Evolutionary conservation across 208 protist species (phyloP).

Genomic region (Trichomonas gallinae): DNA sequence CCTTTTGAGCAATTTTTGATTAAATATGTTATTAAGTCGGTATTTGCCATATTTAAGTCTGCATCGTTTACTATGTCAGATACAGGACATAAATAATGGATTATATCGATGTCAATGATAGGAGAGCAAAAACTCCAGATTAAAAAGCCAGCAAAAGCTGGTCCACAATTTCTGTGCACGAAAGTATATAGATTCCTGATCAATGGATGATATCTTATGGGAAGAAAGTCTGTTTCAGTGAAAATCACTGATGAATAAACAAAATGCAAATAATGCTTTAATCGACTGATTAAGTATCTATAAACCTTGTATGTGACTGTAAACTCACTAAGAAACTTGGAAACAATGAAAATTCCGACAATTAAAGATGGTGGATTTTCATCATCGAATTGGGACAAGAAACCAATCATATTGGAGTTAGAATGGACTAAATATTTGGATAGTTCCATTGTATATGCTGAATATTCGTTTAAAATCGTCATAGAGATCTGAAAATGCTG

Average conservation of each 20-base stretch:
- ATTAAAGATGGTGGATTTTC: not conserved
- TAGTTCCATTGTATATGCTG: not conserved
- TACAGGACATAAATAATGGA: not conserved
- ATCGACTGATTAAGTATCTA: not conserved
- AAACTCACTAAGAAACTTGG: not conserved
- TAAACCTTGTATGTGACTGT: not conserved
- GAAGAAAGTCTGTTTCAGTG: not conserved
- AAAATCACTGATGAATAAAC: not conserved
- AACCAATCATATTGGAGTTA: not conserved
- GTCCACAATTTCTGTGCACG: not conserved
- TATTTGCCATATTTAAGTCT: not conserved
- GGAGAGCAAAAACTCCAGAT: not conserved
- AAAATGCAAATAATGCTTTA: not conserved
- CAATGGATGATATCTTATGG: not conserved
- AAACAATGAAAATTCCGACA: not conserved
- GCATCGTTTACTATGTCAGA: not conserved
- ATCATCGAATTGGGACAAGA: not conserved
- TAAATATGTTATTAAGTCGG: not conserved
- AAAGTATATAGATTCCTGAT: not conserved
- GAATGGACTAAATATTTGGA: not conserved
- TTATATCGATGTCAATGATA: not conserved
- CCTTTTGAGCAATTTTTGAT: not conserved
- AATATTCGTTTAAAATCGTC: not conserved
- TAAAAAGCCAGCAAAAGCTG: not conserved
- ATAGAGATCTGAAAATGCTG: not conserved